phyloP scores from a whole-genome alignment of 1,284 basidiomycete species.

The Inonotus hispidus region DNA sequence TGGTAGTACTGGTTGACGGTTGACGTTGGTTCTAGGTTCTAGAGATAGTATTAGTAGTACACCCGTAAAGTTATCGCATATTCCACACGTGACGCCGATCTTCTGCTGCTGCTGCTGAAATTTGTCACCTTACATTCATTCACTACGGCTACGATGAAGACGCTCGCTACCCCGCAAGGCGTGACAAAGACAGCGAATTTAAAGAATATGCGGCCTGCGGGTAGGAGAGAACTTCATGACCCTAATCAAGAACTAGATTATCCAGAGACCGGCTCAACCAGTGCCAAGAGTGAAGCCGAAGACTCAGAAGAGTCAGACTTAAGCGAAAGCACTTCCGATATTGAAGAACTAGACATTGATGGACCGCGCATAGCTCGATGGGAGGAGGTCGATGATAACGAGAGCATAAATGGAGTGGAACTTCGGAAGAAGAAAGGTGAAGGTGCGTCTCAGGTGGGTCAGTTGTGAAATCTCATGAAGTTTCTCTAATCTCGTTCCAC shows the following conservation, averaged over 20 bases:
- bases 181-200: not conserved
- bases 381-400: conserved; percentile 47
- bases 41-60: too few relatives aligned
- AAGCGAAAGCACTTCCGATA: not conserved
- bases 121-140: too few relatives aligned
- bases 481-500: conserved; percentile 6
- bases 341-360: conserved; percentile 33
- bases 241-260: too few relatives aligned
- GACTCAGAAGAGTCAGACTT: not conserved
- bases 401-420: conserved; percentile 27
- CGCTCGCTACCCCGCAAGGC: too few relatives aligned
- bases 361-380: conserved; percentile 49
- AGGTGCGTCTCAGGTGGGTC: conserved; percentile 15
- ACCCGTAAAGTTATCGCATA: too few relatives aligned
- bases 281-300: not conserved
- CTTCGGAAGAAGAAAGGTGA: conserved; percentile 24
- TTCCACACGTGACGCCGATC: too few relatives aligned
- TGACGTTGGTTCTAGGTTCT: too few relatives aligned
- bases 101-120: too few relatives aligned
- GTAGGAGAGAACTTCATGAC: not conserved
- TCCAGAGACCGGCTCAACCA: not conserved
- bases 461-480: conserved; percentile 9
- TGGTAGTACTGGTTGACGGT: too few relatives aligned
- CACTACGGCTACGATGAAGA: too few relatives aligned
- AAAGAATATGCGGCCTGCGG: not conserved